These are phyloP conservation scores for Funneliformis caledonium DNA, from an alignment of 371 early-diverging fungal species.

Conservation along the genomic window DNA sequence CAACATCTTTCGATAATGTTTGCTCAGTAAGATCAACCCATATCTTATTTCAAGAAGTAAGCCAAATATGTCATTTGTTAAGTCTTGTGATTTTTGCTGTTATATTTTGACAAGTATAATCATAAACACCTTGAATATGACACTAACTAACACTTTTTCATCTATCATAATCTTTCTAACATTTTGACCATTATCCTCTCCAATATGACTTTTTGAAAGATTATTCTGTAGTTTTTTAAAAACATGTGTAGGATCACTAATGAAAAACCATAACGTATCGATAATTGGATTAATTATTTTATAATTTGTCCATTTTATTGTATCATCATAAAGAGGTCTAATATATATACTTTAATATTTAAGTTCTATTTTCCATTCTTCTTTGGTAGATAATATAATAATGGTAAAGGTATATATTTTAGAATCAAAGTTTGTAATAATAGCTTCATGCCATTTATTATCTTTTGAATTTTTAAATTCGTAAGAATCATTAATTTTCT, in stretches of 20 bases:
- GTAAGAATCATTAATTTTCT: background rate
- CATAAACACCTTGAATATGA: background rate
- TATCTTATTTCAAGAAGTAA: constrained; percentile 5
- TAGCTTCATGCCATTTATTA: background rate
- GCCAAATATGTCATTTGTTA: background rate
- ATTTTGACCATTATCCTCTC: background rate
- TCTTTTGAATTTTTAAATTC: background rate
- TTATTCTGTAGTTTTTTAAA: constrained; percentile 15
- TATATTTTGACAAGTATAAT: background rate
- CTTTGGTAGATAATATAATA: background rate
- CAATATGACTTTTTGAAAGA: background rate
- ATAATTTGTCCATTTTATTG: background rate
- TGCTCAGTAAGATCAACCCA: background rate
- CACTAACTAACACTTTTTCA: background rate
- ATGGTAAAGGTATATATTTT: background rate
- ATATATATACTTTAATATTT: background rate
- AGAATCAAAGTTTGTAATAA: background rate
- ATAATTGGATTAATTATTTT: background rate
- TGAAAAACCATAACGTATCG: background rate
- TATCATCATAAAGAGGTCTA: background rate
- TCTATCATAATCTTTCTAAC: background rate
- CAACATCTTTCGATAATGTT: background rate
- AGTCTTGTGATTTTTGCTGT: background rate
- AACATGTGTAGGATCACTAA: background rate
- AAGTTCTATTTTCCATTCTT: background rate